Evolutionary conservation across 2,329 filamentous ascomycete species (phyloP).

Genomic region (Epichloe baconii): DNA sequence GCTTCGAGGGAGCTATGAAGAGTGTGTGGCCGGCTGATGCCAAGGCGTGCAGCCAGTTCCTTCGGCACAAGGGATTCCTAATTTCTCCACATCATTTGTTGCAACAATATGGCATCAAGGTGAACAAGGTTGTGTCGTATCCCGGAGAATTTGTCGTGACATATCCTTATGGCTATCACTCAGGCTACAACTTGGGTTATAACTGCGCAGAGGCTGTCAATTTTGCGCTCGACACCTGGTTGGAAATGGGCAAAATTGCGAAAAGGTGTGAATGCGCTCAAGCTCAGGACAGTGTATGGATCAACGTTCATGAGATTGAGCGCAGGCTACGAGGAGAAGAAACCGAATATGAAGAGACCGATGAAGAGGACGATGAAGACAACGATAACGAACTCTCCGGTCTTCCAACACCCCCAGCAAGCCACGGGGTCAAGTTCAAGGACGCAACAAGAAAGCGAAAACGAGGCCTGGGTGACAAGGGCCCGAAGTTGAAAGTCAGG

Average conservation of each 20-base stretch:
- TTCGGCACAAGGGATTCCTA: conserved; percentile 93
- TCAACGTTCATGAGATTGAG: conserved; percentile 91
- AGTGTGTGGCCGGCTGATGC: conserved; percentile 89
- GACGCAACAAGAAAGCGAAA: conserved; percentile 50
- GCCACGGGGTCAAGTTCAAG: conserved; percentile 56
- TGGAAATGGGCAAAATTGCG: conserved; percentile 87
- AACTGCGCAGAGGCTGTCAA: conserved; percentile 99
- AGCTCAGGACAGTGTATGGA: conserved; percentile 95
- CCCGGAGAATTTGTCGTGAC: conserved; percentile 98
- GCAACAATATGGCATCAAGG: conserved; percentile 84
- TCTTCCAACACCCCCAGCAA: conserved; percentile 66
- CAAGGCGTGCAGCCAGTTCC: conserved; percentile 90
- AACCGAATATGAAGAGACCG: conserved; percentile 66
- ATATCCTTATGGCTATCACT: conserved; percentile 96
- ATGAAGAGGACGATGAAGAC: conserved; percentile 51
- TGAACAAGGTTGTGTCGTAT: conserved; percentile 90
- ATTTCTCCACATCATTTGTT: conserved; percentile 83
- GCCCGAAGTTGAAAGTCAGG: conserved; percentile 48
- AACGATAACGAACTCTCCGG: conserved; percentile 50
- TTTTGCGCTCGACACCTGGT: conserved; percentile 89
- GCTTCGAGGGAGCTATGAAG: conserved; percentile 92
- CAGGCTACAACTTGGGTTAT: conserved; percentile 93
- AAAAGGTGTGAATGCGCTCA: conserved; percentile 95
- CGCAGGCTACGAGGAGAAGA: conserved; percentile 84
- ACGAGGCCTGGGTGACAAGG: conserved; percentile 22